Conservation (phyloP, 176 grass and related monocot species). For the Oryza glumipatula region DNA sequence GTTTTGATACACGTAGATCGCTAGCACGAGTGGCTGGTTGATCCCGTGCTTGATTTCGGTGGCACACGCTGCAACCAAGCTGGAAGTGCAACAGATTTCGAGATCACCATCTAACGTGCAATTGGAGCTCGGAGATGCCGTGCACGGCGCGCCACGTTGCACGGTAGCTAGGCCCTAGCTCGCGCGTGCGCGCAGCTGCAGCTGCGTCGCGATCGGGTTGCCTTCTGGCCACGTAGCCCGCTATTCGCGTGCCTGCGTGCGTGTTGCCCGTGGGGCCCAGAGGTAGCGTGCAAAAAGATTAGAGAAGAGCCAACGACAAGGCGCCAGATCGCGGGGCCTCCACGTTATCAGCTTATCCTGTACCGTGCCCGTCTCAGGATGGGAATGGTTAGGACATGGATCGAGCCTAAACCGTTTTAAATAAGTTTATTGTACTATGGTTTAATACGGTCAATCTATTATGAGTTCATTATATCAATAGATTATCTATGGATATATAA, state of each 20-base stretch:
- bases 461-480: too few relatives aligned
- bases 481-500: too few relatives aligned
- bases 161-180: background rate
- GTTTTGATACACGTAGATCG: too few relatives aligned
- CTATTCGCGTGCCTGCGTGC: background rate
- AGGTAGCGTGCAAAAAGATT: background rate
- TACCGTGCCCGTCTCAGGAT: background rate
- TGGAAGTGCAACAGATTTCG: background rate
- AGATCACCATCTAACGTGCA: background rate
- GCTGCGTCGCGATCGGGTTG: background rate
- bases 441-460: too few relatives aligned
- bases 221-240: background rate
- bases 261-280: background rate
- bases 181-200: background rate
- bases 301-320: background rate
- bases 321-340: conserved; percentile 19
- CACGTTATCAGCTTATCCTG: background rate
- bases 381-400: too few relatives aligned
- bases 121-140: background rate
- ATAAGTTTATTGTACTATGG: too few relatives aligned
- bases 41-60: too few relatives aligned
- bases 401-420: too few relatives aligned
- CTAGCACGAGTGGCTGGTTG: too few relatives aligned
- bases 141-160: too few relatives aligned
- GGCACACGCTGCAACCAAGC: background rate